phyloP scores from a whole-genome alignment of 345 rosid genomes.

The Gossypium bickii region DNA sequence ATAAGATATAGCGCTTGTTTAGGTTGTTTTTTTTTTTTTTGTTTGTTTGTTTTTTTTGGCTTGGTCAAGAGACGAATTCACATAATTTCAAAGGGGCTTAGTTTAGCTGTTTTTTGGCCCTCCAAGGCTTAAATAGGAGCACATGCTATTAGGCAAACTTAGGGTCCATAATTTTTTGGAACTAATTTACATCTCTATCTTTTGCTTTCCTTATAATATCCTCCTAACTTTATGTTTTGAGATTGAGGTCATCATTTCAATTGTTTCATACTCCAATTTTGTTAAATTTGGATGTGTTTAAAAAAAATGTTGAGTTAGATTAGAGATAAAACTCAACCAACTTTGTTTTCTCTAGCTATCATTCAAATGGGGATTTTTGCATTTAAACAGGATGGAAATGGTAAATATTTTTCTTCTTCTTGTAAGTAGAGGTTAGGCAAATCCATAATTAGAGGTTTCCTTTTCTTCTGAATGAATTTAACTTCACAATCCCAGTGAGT shows the following conservation, averaged over 20 bases:
- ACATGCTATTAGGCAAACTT: neutral
- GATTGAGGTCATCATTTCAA: too few species aligned
- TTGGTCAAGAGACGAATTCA: neutral
- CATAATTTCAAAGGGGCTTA: neutral
- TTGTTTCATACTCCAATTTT: too few species aligned
- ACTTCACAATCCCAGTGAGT: neutral
- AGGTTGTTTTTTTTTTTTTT: neutral
- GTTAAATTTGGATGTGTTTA: too few species aligned
- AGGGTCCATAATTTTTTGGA: constrained; percentile 3
- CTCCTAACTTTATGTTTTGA: too few species aligned
- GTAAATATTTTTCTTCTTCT: neutral
- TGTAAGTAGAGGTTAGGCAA: neutral
- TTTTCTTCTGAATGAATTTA: constrained; percentile 1
- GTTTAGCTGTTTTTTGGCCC: neutral
- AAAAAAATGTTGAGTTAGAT: too few species aligned
- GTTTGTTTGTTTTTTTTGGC: neutral
- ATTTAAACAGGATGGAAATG: too few species aligned
- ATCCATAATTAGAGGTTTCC: neutral
- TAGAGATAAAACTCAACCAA: too few species aligned
- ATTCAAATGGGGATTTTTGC: too few species aligned
- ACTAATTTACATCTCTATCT: constrained; percentile 13
- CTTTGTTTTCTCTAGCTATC: too few species aligned
- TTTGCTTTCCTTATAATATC: neutral
- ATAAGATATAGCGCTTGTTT: neutral
- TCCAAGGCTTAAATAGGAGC: neutral